Conservation (phyloP, 2,329 filamentous ascomycete species). For the Chaetothyriales sp. region DNA sequence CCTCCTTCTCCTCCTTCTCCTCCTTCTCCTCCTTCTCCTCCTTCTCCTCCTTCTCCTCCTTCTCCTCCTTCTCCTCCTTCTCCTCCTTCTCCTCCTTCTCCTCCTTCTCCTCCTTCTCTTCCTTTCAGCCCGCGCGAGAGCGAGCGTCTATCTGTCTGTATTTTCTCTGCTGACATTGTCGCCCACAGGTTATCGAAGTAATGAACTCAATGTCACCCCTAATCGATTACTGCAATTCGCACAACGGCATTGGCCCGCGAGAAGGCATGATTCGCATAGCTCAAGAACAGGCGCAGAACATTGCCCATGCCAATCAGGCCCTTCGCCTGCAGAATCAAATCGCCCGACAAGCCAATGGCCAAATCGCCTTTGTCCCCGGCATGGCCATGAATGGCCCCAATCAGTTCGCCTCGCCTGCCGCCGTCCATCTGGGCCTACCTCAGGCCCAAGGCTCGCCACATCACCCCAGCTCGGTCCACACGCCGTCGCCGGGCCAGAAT, state of each 20-base stretch:
- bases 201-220: slow-evolving; percentile 51
- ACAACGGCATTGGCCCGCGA: slow-evolving; percentile 38
- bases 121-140: too few relatives aligned
- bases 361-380: slow-evolving; percentile 23
- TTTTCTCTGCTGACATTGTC: neutral
- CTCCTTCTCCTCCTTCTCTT: too few relatives aligned
- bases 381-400: slow-evolving; percentile 32
- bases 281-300: slow-evolving; percentile 24
- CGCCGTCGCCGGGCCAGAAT: slow-evolving; percentile 33
- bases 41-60: too few relatives aligned
- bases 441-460: slow-evolving; percentile 36
- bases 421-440: slow-evolving; percentile 40
- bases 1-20: too few relatives aligned
- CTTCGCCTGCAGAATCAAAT: slow-evolving; percentile 14
- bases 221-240: slow-evolving; percentile 43
- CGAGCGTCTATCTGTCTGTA: neutral
- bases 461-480: slow-evolving; percentile 37
- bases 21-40: too few relatives aligned
- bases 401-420: slow-evolving; percentile 46
- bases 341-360: slow-evolving; percentile 14
- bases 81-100: too few relatives aligned
- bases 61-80: too few relatives aligned
- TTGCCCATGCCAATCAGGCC: slow-evolving; percentile 11
- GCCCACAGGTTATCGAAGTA: slow-evolving; percentile 47
- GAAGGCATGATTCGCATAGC: slow-evolving; percentile 44